Evolutionary conservation across 2,329 filamentous ascomycete genomes (phyloP).

Genomic region (Colletotrichum sp.): DNA sequence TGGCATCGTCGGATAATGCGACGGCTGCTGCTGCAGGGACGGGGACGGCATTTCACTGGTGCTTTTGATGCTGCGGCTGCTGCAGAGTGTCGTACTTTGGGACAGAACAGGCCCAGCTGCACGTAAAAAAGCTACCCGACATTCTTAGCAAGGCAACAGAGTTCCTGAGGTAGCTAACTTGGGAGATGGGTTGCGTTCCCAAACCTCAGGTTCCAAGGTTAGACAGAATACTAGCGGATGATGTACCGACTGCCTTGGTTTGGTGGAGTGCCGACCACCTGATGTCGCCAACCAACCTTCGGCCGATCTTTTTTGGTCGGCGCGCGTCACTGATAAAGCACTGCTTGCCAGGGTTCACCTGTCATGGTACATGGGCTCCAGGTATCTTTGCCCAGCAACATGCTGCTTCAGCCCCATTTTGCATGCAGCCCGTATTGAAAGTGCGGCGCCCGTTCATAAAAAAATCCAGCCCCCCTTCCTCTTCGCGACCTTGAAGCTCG

Average conservation of each 20-base stretch:
- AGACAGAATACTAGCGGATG: background rate
- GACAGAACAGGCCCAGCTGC: background rate
- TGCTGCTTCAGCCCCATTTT: constrained; percentile 19
- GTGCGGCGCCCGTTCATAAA: constrained; percentile 13
- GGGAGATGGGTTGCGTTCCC: background rate
- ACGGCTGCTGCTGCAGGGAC: background rate
- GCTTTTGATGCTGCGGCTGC: background rate
- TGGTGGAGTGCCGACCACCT: constrained; percentile 7
- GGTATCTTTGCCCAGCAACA: constrained; percentile 1
- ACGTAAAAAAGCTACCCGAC: background rate
- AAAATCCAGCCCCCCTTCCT: constrained; percentile 21
- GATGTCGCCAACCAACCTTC: background rate
- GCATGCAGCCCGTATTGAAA: background rate
- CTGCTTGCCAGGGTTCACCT: constrained; percentile 10
- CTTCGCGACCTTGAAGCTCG: constrained; percentile 11
- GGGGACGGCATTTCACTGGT: background rate
- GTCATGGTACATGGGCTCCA: constrained; percentile 3
- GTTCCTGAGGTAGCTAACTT: background rate
- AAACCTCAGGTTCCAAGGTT: background rate
- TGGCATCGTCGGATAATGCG: background rate
- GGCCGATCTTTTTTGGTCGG: constrained; percentile 7
- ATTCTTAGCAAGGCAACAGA: background rate
- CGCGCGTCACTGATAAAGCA: constrained; percentile 19
- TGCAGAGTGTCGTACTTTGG: background rate
- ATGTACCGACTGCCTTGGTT: background rate